Percentiles rank a stretch among this genome's conserved stretches.
These are phyloP conservation scores for Auricularia sp. DNA, from an alignment of 768 basidiomycete genomes.

Conservation along the genomic window DNA sequence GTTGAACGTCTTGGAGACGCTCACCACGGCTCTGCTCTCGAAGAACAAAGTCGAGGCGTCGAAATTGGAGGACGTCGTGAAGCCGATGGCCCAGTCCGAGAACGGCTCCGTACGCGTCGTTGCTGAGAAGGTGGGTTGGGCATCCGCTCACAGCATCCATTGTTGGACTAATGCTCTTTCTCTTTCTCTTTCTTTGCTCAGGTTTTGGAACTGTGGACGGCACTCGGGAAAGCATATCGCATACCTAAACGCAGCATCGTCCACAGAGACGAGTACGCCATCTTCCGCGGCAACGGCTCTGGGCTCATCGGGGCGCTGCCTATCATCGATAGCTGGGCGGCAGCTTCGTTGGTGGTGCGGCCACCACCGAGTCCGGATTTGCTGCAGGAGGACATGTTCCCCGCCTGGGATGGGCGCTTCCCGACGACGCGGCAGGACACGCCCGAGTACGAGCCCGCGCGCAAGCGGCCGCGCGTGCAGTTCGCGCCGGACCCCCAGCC, in stretches of 20 bases:
- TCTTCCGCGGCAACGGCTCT: no score
- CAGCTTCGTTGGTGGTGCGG: no score
- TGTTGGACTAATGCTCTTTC: neutral
- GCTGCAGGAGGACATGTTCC: no score
- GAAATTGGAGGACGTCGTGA: conserved; percentile 56
- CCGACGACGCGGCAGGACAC: no score
- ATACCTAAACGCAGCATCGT: conserved; percentile 62
- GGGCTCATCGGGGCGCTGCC: no score
- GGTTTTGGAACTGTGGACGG: conserved; percentile 75
- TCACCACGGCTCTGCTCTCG: conserved; percentile 69
- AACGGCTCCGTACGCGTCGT: conserved; percentile 45
- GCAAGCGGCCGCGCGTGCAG: no score
- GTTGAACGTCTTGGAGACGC: conserved; percentile 46
- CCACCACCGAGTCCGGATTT: no score
- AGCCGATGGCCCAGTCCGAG: conserved; percentile 39
- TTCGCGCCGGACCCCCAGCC: no score
- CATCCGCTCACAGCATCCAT: neutral
- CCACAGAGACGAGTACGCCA: no score
- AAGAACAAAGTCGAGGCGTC: conserved; percentile 90
- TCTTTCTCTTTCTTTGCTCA: conserved; percentile 19
- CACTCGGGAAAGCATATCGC: conserved; percentile 66
- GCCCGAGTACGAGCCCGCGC: no score
- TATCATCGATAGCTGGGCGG: no score
- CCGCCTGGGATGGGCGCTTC: no score
- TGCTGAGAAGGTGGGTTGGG: conserved; percentile 46